Base-by-base conservation (phyloP, 371 early-diverging fungal species). In the Blakeslea trispora region DNA sequence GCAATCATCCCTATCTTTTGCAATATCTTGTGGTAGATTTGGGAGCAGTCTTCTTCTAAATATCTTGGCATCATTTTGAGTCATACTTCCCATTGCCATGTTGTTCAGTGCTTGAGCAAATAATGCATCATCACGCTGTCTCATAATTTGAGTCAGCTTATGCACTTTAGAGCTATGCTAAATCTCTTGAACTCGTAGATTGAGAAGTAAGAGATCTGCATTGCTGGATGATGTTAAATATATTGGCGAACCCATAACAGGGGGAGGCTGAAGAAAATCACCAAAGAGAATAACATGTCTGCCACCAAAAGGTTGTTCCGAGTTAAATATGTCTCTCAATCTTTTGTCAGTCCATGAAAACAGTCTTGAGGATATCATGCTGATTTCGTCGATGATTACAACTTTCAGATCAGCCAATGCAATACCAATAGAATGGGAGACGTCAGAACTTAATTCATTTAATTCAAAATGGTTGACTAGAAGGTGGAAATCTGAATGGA, bases 241-340 rank as follows among this genome's bases (percentile, higher is more conserved):
- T 5, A 51, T 45, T 39, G 52, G 23, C 17, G 21, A 5, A 1
- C 24, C 52, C 3, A 19, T 13, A 19, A 58, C 51, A 13, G 59
- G 59, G 18, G 52, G 51, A 2, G 51, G 42, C 22, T 58, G 51
- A 7, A 50, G 41, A 14, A 58, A 40, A 41, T 58, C 52, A 11
- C 52, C 59, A 19, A 58, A 50, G n/a, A 43, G 43, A 23, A 51
- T 43, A 18, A 59, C 59, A 40, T 40, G 40, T 40, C 23, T 46
- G 17, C 46, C 46, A 23, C 46, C 46, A 46, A 46, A 46, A 28
- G 21, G 46, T n/a, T 21, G n/a, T 6, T 14, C 15, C 10, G 15
- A 5, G 28, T 46, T 28, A n/a, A 46, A 23, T 19, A 46, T 46
- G 9, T 46, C 46, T 46, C 28, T 6, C 1, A 46, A 23, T 13